Evolutionary conservation across 805 yeast species (phyloP).

Genomic region (Lachancea fermentati): DNA sequence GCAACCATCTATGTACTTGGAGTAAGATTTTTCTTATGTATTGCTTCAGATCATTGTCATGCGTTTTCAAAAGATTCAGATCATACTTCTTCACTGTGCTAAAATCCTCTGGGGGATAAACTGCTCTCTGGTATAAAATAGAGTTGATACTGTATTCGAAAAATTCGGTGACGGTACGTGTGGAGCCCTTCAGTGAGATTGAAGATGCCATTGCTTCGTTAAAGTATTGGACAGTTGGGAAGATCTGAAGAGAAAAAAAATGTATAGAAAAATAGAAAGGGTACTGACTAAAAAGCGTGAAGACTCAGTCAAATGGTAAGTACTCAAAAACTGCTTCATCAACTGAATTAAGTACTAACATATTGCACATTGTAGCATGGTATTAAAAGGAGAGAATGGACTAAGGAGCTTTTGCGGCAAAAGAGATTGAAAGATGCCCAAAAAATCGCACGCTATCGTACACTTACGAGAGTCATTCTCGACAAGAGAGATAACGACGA

Average conservation of each 20-base stretch:
- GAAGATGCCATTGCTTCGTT: constrained; percentile 15
- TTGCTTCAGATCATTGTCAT: constrained; percentile 67
- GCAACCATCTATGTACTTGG: constrained; percentile 72
- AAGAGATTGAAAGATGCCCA: constrained; percentile 53
- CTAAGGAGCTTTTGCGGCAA: constrained; percentile 48
- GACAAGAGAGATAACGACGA: constrained; percentile 25
- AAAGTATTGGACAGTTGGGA: neutral
- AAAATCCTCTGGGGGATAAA: constrained; percentile 85
- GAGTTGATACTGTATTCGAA: constrained; percentile 76
- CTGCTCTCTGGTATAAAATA: constrained; percentile 82
- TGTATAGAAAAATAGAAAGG: too few relatives aligned
- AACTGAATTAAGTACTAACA: neutral
- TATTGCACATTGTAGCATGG: constrained; percentile 51
- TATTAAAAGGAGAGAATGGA: constrained; percentile 51
- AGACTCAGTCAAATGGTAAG: constrained; percentile 3
- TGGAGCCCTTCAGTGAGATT: constrained; percentile 64
- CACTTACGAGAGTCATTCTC: constrained; percentile 42
- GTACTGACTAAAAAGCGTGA: too few relatives aligned
- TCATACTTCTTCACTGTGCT: constrained; percentile 73
- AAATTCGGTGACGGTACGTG: constrained; percentile 74
- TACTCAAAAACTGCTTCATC: neutral
- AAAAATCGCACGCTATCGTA: constrained; percentile 52
- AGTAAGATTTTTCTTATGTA: constrained; percentile 63
- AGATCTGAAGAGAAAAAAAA: too few relatives aligned
- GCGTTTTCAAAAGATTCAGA: constrained; percentile 61